Evolutionary conservation across 306 rosid genomes (phyloP).

Genomic region (Begonia fuchsioides): DNA sequence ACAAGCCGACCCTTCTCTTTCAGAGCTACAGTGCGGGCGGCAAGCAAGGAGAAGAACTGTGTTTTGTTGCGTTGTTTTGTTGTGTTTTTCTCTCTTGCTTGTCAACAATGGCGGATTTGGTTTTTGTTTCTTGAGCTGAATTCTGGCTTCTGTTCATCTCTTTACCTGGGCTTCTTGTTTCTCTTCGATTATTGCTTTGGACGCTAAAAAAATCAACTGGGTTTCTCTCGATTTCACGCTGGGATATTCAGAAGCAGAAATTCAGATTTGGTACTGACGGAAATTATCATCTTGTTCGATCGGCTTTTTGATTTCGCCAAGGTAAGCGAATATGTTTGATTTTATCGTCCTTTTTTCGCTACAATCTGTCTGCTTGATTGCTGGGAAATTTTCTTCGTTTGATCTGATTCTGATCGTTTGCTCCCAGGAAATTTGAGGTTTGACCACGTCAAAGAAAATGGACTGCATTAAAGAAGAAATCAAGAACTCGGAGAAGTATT

Average conservation of each 20-base stretch:
- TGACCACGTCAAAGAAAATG: conserved; percentile 32
- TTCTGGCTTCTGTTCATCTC: background rate
- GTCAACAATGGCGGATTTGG: background rate
- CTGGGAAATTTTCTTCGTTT: background rate
- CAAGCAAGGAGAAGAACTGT: conserved; percentile 17
- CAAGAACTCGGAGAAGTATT: conserved; percentile 31
- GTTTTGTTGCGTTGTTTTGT: conserved; percentile 4
- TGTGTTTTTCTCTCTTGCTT: background rate
- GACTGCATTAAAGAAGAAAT: conserved; percentile 32
- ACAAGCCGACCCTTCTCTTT: conserved; percentile 4
- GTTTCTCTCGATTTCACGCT: background rate
- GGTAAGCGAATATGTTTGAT: too few species aligned
- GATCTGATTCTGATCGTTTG: background rate
- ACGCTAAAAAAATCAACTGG: background rate
- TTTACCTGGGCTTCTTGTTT: background rate
- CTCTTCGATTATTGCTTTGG: conserved; percentile 1
- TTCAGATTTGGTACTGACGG: too few species aligned
- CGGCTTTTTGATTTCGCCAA: too few species aligned
- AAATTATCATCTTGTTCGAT: too few species aligned
- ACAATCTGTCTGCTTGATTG: too few species aligned
- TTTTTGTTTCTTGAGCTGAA: background rate
- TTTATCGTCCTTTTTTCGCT: too few species aligned
- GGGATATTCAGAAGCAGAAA: too few species aligned
- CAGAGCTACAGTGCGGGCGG: conserved; percentile 40
- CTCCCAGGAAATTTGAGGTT: background rate